Evolutionary conservation across 1,284 basidiomycete species (phyloP).

Genomic region (Puccinia triticina): DNA sequence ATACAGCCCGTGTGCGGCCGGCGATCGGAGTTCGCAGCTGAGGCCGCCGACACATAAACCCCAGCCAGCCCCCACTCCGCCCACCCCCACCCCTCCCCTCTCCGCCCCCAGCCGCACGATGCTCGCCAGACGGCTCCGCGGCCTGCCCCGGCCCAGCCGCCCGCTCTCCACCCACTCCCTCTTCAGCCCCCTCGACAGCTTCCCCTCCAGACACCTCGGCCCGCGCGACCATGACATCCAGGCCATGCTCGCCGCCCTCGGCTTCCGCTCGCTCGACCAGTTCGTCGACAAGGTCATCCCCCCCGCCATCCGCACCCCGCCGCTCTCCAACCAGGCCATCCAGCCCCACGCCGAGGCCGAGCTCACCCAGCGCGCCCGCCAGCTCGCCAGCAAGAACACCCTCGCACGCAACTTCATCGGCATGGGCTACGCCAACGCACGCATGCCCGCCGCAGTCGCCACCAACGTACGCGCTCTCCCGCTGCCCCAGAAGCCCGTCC

Average conservation of each 20-base stretch:
- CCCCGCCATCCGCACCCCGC: conserved; percentile 71
- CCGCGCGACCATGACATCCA: conserved; percentile 75
- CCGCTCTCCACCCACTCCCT: conserved; percentile 56
- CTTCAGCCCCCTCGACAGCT: conserved; percentile 82
- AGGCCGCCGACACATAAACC: no score
- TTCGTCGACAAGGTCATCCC: conserved; percentile 83
- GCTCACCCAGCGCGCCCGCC: conserved; percentile 74
- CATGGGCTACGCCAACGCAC: conserved; percentile 95
- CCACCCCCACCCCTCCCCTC: no score
- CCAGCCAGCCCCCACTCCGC: no score
- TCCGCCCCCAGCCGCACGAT: no score
- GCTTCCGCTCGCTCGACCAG: conserved; percentile 80
- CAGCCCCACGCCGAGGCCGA: conserved; percentile 82
- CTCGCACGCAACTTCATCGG: conserved; percentile 90
- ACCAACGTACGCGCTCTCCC: conserved; percentile 71
- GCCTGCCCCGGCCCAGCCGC: no score
- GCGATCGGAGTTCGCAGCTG: no score
- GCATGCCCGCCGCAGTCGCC: conserved; percentile 87
- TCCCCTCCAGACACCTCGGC: conserved; percentile 83
- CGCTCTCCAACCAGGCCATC: conserved; percentile 69
- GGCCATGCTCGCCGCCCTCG: conserved; percentile 77
- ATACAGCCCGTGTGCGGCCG: no score
- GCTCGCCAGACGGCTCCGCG: no score
- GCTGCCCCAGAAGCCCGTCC: conserved; percentile 58
- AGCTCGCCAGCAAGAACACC: conserved; percentile 77